Evolutionary conservation across 441 rosid species (phyloP).

Genomic region (Pelargonium myrrhifolium): DNA sequence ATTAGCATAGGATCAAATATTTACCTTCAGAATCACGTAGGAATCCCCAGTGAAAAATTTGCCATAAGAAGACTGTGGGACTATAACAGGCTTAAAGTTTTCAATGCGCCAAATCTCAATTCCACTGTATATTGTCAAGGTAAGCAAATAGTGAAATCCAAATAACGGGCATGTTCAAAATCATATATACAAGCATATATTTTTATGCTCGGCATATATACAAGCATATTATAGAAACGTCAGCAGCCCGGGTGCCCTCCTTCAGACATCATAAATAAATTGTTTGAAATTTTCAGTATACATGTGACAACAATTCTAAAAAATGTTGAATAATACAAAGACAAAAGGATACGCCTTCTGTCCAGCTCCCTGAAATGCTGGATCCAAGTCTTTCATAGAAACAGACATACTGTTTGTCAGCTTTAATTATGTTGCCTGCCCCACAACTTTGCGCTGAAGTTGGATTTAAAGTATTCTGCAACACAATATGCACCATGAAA

Average conservation of each 20-base stretch:
- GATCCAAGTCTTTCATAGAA: conserved; percentile 72
- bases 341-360: conserved; percentile 85
- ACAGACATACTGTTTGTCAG: conserved; percentile 47
- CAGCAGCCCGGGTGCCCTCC: neutral
- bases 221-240: neutral
- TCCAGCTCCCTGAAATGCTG: conserved; percentile 95
- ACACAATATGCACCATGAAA: conserved; percentile 15
- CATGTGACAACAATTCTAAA: conserved; percentile 8
- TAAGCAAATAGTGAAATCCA: conserved; percentile 22
- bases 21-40: conserved; percentile 87
- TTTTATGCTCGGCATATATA: too few relatives aligned
- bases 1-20: conserved; percentile 5
- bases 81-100: conserved; percentile 83
- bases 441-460: conserved; percentile 15
- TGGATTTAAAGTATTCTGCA: conserved; percentile 34
- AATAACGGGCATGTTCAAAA: neutral
- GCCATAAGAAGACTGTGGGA: conserved; percentile 85
- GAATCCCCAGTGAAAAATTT: conserved; percentile 92
- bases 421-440: conserved; percentile 24
- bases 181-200: neutral
- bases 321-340: conserved; percentile 4
- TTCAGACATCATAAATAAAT: neutral
- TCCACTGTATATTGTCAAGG: conserved; percentile 71
- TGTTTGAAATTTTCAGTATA: conserved; percentile 24
- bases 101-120: conserved; percentile 98